Percentiles rank a stretch among this genome's conserved stretches.
phyloP scores from a whole-genome alignment of 2,329 filamentous ascomycete genomes.

The Exophiala sp. region DNA sequence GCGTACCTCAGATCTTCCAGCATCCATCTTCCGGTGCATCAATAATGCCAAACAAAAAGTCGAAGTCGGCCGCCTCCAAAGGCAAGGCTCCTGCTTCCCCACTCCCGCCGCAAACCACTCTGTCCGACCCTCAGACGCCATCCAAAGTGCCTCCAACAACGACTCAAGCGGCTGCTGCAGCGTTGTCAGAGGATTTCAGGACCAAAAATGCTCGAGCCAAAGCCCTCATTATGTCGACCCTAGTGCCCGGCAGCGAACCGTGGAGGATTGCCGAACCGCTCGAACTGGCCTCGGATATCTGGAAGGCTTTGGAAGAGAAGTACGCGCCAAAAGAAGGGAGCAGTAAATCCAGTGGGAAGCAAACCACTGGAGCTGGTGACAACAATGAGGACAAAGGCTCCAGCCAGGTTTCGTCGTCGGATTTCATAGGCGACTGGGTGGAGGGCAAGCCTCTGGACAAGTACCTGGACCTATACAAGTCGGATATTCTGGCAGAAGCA shows the following conservation, averaged over 20 bases:
- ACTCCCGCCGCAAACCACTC: not conserved
- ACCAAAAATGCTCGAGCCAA: constrained; percentile 21
- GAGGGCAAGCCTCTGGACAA: constrained; percentile 18
- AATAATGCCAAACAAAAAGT: constrained; percentile 21
- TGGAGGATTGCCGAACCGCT: constrained; percentile 25
- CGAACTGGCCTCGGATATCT: constrained; percentile 22
- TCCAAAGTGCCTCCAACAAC: not conserved
- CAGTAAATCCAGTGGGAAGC: not conserved
- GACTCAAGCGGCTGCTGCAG: not conserved
- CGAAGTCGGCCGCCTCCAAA: constrained; percentile 14
- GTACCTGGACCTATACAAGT: constrained; percentile 12
- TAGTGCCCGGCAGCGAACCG: constrained; percentile 23
- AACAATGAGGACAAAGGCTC: not conserved
- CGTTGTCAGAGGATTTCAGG: constrained; percentile 13
- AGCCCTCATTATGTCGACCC: constrained; percentile 25
- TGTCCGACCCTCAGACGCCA: not conserved
- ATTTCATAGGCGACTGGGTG: constrained; percentile 19
- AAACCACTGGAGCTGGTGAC: not conserved
- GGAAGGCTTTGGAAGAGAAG: constrained; percentile 22
- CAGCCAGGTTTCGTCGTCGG: constrained; percentile 1
- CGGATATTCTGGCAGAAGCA: not conserved
- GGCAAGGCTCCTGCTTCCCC: constrained; percentile 7
- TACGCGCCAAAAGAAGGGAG: constrained; percentile 13
- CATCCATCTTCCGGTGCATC: not conserved
- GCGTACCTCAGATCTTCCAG: not conserved